Evolutionary conservation across 106 monocot genomes (phyloP).

Genomic region (Dioscorea dumetorum): DNA sequence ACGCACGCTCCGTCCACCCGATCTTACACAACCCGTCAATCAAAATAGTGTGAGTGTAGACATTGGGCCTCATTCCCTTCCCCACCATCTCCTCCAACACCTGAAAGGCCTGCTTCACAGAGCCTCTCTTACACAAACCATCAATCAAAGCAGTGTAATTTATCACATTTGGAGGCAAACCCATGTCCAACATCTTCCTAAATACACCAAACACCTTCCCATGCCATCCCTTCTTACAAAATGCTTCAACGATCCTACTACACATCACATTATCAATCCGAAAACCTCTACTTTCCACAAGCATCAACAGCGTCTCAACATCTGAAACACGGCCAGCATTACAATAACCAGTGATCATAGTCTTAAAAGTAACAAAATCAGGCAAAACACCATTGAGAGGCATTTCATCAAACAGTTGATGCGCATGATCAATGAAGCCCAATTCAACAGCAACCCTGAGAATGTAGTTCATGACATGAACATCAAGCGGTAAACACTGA

Average conservation of each 20-base stretch:
- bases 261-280: slow-evolving; percentile 66
- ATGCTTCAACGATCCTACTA: slow-evolving; percentile 51
- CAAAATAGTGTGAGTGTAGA: slow-evolving; percentile 75
- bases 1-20: slow-evolving; percentile 94
- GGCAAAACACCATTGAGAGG: slow-evolving; percentile 27
- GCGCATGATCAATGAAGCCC: slow-evolving; percentile 30
- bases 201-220: slow-evolving; percentile 42
- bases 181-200: slow-evolving; percentile 51
- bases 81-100: slow-evolving; percentile 79
- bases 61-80: slow-evolving; percentile 81
- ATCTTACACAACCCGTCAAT: slow-evolving; percentile 93
- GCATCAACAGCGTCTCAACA: slow-evolving; percentile 45
- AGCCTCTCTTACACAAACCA: slow-evolving; percentile 73
- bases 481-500: slow-evolving; percentile 55
- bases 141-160: slow-evolving; percentile 88
- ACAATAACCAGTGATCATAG: slow-evolving; percentile 49
- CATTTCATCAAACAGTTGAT: slow-evolving; percentile 75
- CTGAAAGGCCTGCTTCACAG: slow-evolving; percentile 91
- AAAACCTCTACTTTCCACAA: slow-evolving; percentile 44
- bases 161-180: slow-evolving; percentile 69
- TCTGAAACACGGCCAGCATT: slow-evolving; percentile 27
- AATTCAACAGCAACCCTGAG: slow-evolving; percentile 44
- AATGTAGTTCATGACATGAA: slow-evolving; percentile 63
- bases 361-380: slow-evolving; percentile 49
- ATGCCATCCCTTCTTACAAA: slow-evolving; percentile 51